These are phyloP conservation scores for Endoconidiophora laricicola DNA, from an alignment of 2,329 filamentous ascomycete genomes.

Conservation along the genomic window DNA sequence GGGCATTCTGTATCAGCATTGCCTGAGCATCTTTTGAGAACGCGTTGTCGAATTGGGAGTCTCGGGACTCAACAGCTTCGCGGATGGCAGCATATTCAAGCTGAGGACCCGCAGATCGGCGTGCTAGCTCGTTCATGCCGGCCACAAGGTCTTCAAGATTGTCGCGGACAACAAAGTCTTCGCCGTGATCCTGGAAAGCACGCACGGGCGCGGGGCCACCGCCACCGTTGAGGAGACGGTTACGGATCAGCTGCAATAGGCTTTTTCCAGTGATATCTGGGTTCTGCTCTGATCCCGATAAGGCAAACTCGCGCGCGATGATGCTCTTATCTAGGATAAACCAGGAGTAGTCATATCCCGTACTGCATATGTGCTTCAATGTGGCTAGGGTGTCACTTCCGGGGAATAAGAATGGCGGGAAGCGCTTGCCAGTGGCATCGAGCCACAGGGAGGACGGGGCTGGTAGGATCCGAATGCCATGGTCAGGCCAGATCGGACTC, in stretches of 20 bases:
- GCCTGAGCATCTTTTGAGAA: constrained; percentile 45
- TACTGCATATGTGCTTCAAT: constrained; percentile 40
- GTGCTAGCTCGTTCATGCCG: constrained; percentile 41
- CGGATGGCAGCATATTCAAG: constrained; percentile 30
- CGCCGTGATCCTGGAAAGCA: constrained; percentile 40
- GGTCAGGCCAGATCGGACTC: constrained; percentile 43
- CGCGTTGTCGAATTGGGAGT: constrained; percentile 37
- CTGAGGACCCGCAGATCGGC: constrained; percentile 27
- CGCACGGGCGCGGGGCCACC: constrained; percentile 39
- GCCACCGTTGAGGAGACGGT: constrained; percentile 29
- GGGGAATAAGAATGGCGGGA: constrained; percentile 39
- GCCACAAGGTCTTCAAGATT: constrained; percentile 36
- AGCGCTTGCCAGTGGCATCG: constrained; percentile 40
- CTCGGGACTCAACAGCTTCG: constrained; percentile 33
- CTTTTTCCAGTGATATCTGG: constrained; percentile 43
- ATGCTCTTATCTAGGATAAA: constrained; percentile 43
- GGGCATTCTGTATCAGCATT: constrained; percentile 42
- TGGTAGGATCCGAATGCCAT: constrained; percentile 44
- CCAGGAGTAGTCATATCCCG: constrained; percentile 47
- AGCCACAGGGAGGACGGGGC: constrained; percentile 47
- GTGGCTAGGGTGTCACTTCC: constrained; percentile 41
- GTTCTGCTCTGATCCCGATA: constrained; percentile 48
- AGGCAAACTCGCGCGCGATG: constrained; percentile 43
- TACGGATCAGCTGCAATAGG: constrained; percentile 32
- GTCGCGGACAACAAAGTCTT: constrained; percentile 42